Conservation (phyloP, 257 asterid genomes). For the Salvia hispanica region DNA sequence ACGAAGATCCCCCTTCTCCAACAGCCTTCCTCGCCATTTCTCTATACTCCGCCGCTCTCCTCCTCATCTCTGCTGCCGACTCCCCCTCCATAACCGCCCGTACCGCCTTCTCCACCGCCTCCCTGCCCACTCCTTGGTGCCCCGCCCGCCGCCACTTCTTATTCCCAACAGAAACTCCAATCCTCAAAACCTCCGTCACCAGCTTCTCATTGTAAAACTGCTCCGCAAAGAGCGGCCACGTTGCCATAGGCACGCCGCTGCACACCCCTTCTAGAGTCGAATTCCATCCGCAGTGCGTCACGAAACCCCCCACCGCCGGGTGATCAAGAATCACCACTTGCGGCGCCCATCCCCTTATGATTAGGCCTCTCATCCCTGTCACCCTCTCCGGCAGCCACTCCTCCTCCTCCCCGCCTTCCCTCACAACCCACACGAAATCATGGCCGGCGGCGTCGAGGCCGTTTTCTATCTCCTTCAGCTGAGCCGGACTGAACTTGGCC, state of each 20-base stretch:
- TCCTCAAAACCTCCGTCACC: slow-evolving; percentile 34
- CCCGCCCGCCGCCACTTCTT: slow-evolving; percentile 34
- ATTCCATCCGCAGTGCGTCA: slow-evolving; percentile 59
- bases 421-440: slow-evolving; percentile 43
- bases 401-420: slow-evolving; percentile 14
- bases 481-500: slow-evolving; percentile 28
- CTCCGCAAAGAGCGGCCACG: slow-evolving; percentile 52
- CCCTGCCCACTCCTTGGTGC: slow-evolving; percentile 35
- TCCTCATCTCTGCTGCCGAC: slow-evolving; percentile 41
- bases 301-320: slow-evolving; percentile 35
- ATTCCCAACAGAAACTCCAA: slow-evolving; percentile 42
- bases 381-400: no score
- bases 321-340: slow-evolving; percentile 43
- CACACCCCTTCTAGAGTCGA: slow-evolving; percentile 41
- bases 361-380: slow-evolving; percentile 29
- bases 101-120: slow-evolving; percentile 42
- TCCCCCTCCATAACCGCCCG: slow-evolving; percentile 38
- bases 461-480: slow-evolving; percentile 36
- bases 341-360: slow-evolving; percentile 52
- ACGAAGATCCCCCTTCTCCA: slow-evolving; percentile 54
- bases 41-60: slow-evolving; percentile 33
- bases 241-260: slow-evolving; percentile 50
- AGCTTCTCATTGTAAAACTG: slow-evolving; percentile 50
- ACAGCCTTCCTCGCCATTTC: slow-evolving; percentile 44
- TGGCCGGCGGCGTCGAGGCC: slow-evolving; percentile 46